Conservation (phyloP, 2,329 filamentous ascomycete genomes). For the Diaporthe ilicicola region DNA sequence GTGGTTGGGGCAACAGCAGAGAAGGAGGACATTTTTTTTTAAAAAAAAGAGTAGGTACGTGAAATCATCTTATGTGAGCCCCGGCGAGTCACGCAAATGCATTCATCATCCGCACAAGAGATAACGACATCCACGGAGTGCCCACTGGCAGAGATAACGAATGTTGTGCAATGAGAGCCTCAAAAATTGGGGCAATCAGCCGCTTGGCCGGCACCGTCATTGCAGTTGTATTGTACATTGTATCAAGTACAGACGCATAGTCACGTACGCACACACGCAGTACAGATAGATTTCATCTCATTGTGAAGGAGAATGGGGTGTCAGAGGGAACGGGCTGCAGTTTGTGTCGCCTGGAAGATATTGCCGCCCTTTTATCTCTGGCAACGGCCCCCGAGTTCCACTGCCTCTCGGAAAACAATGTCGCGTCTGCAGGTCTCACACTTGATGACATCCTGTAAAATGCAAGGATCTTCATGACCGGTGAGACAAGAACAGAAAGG, state of each 20-base stretch:
- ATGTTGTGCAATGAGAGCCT: neutral
- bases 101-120: slow-evolving; percentile 28
- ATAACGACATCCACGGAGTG: slow-evolving; percentile 31
- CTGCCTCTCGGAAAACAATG: neutral
- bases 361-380: slow-evolving; percentile 7
- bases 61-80: slow-evolving; percentile 9
- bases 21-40: too few species aligned
- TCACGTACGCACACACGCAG: neutral
- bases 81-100: neutral
- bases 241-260: neutral
- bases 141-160: slow-evolving; percentile 25
- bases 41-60: neutral
- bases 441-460: neutral
- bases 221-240: neutral
- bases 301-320: neutral
- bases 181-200: neutral
- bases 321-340: neutral
- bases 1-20: neutral
- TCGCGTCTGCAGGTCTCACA: slow-evolving; percentile 14
- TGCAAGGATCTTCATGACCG: slow-evolving; percentile 25
- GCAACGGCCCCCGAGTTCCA: neutral
- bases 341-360: neutral
- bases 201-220: neutral
- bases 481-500: slow-evolving; percentile 6
- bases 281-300: too few species aligned